These are phyloP conservation scores for Hyaloscypha hepaticicola DNA, from an alignment of 495 filamentous ascomycete genomes.

Conservation along the genomic window DNA sequence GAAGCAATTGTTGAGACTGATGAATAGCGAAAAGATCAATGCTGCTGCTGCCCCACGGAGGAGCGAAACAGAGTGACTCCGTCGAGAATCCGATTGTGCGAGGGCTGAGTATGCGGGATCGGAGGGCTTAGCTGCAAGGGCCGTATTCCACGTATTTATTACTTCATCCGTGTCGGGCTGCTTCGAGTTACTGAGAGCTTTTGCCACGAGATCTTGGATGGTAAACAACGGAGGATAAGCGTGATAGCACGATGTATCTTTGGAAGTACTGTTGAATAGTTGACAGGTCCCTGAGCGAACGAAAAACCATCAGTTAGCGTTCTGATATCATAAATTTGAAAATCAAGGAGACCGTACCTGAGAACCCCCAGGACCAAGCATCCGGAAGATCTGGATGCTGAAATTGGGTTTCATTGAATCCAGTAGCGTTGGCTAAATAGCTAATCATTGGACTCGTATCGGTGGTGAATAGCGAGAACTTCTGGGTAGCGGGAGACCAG, in stretches of 20 bases:
- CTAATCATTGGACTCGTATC: not conserved
- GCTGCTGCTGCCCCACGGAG: not conserved
- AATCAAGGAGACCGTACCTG: not conserved
- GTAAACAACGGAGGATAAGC: not conserved
- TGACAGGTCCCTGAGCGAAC: too few species aligned
- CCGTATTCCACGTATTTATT: not conserved
- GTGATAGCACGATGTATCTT: not conserved
- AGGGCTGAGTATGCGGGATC: not conserved
- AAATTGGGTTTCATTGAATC: not conserved
- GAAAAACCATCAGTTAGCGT: too few species aligned
- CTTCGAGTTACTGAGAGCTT: not conserved
- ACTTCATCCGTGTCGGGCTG: not conserved
- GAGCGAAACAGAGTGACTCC: not conserved
- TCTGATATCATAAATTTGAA: not conserved
- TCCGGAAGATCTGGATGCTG: not conserved
- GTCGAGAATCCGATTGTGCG: not conserved
- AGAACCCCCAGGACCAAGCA: not conserved
- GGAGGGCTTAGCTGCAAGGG: not conserved
- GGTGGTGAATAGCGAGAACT: not conserved
- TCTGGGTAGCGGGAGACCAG: not conserved
- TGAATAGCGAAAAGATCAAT: not conserved
- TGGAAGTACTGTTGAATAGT: not conserved
- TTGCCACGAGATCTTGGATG: not conserved
- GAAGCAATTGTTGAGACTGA: not conserved
- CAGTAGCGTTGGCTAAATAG: not conserved